Base-by-base conservation (phyloP, 176 grass and related monocot genomes). In the Oryza australiensis region DNA sequence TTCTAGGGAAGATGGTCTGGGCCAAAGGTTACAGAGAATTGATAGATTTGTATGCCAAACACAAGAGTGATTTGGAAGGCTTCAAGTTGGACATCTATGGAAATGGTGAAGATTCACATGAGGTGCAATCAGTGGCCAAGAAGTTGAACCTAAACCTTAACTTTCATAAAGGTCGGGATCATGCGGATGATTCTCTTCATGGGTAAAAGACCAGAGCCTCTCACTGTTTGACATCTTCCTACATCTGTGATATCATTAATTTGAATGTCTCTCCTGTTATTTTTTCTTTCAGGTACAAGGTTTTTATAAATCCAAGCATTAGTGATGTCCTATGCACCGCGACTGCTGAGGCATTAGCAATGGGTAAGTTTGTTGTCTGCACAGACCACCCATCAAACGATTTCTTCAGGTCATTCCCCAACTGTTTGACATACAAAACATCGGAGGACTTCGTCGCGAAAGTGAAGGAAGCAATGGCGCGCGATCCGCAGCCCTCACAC, bases 1-100 rank as follows among this genome's bases (percentile, higher is more conserved):
- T 98, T 81, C 82, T 99, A 0, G 97, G 97, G 69, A 99, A 99
- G 83, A 99, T 99, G 97, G 93, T 99, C 2, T 99, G 97, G 97
- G 89, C 93, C 41, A 96, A 99, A 87, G 97, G 93, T 48, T 99
- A 99, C 76, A 91, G 87, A 64, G 97, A 99, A 62, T 57, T 95
- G 34, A 93, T 99, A 72, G 87, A 99, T 81, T 82, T 99, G 80
- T 83, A 89, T 11, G 83, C 83, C 0, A 93, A 95, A 64, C 86
- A 94, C 77, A 93, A 90, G 85, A 90, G 77, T 16, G 93, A 99
- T 70, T 70, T 99, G 34, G 91, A 91, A 35, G 93, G 85, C 26
- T 89, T 99, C 64, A 93, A 92, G 72, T 73, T 99, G 84, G 93
- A 95, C 55, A 82, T 99, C 10, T 99, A 94, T 65, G 93, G 97